phyloP scores from a whole-genome alignment of 2,329 filamentous ascomycete species.

The Cadophora gregata region DNA sequence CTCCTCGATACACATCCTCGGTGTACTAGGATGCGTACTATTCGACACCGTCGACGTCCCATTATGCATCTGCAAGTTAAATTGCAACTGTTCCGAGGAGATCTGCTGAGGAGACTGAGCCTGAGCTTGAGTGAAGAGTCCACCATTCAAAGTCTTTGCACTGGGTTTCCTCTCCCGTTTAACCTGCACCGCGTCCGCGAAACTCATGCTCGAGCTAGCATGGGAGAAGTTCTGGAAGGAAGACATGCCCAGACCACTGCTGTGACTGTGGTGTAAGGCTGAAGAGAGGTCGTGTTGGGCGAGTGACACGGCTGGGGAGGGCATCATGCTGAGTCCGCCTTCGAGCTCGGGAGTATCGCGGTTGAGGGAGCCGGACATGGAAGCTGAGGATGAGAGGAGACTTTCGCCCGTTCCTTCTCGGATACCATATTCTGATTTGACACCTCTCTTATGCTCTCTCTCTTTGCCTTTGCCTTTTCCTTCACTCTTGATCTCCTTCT shows the following conservation, averaged over 20 bases:
- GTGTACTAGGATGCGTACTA: conserved; percentile 6
- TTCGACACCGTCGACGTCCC: neutral
- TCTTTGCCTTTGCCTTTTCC: conserved; percentile 13
- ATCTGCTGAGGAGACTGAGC: neutral
- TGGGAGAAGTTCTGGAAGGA: neutral
- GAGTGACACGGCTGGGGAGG: neutral
- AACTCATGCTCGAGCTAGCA: neutral
- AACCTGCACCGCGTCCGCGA: neutral
- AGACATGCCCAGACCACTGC: neutral
- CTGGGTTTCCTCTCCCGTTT: conserved; percentile 1
- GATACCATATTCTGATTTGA: neutral
- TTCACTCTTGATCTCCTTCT: neutral
- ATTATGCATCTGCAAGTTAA: neutral
- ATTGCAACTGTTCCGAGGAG: neutral
- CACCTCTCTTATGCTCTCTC: neutral
- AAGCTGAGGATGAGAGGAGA: neutral
- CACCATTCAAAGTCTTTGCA: neutral
- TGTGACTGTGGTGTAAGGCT: neutral
- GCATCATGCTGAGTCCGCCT: neutral
- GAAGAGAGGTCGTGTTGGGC: conserved; percentile 2
- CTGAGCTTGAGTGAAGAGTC: neutral
- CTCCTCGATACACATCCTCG: conserved; percentile 11
- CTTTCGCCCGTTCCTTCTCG: neutral
- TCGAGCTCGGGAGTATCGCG: neutral
- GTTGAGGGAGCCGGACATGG: neutral